Conservation (phyloP, 2,329 filamentous ascomycete genomes). For the Cladosporium sphaerospermum region DNA sequence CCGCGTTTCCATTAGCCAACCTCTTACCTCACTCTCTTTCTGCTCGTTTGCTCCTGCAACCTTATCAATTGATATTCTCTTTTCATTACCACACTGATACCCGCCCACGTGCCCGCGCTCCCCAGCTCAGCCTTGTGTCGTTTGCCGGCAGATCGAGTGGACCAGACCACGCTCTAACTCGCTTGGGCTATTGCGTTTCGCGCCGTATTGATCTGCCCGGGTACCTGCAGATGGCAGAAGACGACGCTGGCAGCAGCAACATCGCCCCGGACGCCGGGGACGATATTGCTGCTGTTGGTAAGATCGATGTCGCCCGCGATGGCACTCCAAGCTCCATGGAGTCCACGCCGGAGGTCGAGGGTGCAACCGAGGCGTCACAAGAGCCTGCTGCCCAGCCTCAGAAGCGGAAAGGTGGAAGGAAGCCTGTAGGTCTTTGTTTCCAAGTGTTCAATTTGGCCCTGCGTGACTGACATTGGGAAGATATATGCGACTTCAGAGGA, state of each 20-base stretch:
- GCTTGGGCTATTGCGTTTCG: slow-evolving; percentile 21
- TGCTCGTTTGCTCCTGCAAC: slow-evolving; percentile 21
- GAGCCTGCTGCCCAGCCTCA: slow-evolving; percentile 49
- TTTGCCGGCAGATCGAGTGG: slow-evolving; percentile 19
- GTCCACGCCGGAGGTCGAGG: slow-evolving; percentile 44
- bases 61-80: slow-evolving; percentile 33
- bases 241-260: slow-evolving; percentile 30
- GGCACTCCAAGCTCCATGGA: slow-evolving; percentile 44
- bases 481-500: slow-evolving; percentile 99
- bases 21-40: slow-evolving; percentile 24
- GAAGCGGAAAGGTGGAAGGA: slow-evolving; percentile 95
- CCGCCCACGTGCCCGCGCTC: slow-evolving; percentile 12
- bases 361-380: slow-evolving; percentile 34
- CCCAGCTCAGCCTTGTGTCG: slow-evolving; percentile 24
- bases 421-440: slow-evolving; percentile 66
- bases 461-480: slow-evolving; percentile 40
- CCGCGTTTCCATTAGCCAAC: slow-evolving; percentile 24
- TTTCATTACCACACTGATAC: slow-evolving; percentile 13
- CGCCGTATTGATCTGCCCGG: slow-evolving; percentile 22
- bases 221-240: slow-evolving; percentile 47
- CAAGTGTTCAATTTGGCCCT: not conserved
- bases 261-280: slow-evolving; percentile 27
- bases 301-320: slow-evolving; percentile 38
- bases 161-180: slow-evolving; percentile 22
- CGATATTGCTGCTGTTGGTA: slow-evolving; percentile 41